Percentiles rank a stretch among this genome's conserved stretches.
Evolutionary conservation across 1,139 yeast species (phyloP).

Genomic region (Hansenula sp.): DNA sequence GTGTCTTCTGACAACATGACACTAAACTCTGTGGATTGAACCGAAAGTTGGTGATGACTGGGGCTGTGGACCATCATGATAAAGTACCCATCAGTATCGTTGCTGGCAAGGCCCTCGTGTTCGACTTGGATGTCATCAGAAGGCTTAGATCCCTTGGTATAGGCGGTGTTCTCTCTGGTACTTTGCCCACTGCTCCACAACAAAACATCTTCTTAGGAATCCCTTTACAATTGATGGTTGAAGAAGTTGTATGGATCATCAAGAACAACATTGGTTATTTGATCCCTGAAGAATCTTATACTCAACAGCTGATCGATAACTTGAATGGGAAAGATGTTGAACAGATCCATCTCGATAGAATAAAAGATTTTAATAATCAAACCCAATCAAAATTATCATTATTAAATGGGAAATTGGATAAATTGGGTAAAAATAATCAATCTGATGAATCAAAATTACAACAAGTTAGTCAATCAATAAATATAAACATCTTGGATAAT

Average conservation of each 20-base stretch:
- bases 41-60: background rate
- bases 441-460: background rate
- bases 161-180: slow-evolving; percentile 76
- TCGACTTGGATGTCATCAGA: slow-evolving; percentile 48
- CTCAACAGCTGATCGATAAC: slow-evolving; percentile 13
- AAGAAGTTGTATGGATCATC: slow-evolving; percentile 70
- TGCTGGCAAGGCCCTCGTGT: slow-evolving; percentile 50
- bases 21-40: too few species aligned
- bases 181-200: slow-evolving; percentile 85
- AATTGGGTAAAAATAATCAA: background rate
- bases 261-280: slow-evolving; percentile 37
- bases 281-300: slow-evolving; percentile 23
- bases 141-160: slow-evolving; percentile 52
- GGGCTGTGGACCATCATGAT: background rate
- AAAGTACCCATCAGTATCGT: slow-evolving; percentile 32
- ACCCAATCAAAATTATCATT: slow-evolving; percentile 10
- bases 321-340: slow-evolving; percentile 16
- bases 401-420: slow-evolving; percentile 2
- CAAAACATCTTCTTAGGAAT: slow-evolving; percentile 83
- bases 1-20: too few species aligned
- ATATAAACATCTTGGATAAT: slow-evolving; percentile 14
- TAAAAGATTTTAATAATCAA: slow-evolving; percentile 12
- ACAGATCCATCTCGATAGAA: slow-evolving; percentile 9
- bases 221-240: slow-evolving; percentile 70
- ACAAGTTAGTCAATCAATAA: slow-evolving; percentile 11